A percentile compares a stretch with the other conserved stretches of the same genome.
These are phyloP conservation scores for Cinnamomum micranthum DNA, from an alignment of 164 flowering plant genomes.

Conservation along the genomic window DNA sequence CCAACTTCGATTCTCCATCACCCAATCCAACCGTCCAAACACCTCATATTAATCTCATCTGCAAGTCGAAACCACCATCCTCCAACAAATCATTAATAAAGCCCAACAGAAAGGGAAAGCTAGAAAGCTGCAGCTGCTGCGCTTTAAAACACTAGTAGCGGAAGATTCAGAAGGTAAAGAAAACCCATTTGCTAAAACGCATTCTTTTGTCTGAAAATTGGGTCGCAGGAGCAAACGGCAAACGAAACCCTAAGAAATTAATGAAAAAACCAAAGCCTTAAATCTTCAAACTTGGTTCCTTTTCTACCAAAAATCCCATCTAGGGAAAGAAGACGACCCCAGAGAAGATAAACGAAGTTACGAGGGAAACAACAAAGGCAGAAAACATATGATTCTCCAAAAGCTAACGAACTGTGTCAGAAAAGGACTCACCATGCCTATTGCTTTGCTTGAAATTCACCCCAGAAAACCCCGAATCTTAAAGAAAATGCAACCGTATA, in stretches of 20 bases:
- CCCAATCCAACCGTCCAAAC: not conserved
- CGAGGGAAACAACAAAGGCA: constrained; percentile 21
- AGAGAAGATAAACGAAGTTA: constrained; percentile 13
- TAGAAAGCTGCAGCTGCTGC: not conserved
- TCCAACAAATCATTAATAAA: not conserved
- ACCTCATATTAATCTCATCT: constrained; percentile 24
- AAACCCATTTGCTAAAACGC: not conserved
- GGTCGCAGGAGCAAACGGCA: not conserved
- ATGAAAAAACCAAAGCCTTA: not conserved
- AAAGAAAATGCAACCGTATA: constrained; percentile 12
- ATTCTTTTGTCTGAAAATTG: not conserved
- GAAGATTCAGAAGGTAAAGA: not conserved
- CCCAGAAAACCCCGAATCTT: constrained; percentile 28
- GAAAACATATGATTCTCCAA: not conserved
- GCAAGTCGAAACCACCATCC: constrained; percentile 8
- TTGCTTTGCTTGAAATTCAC: constrained; percentile 40
- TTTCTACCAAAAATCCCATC: not conserved
- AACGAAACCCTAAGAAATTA: not conserved
- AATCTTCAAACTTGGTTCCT: not conserved
- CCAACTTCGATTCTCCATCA: constrained; percentile 56
- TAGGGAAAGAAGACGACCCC: not conserved
- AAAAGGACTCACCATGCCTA: constrained; percentile 5
- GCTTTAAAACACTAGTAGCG: not conserved
- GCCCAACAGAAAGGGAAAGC: not conserved
- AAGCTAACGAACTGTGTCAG: too few species aligned